Evolutionary conservation across 371 early-diverging fungal genomes (phyloP).

Genomic region (Mortierella sp.): DNA sequence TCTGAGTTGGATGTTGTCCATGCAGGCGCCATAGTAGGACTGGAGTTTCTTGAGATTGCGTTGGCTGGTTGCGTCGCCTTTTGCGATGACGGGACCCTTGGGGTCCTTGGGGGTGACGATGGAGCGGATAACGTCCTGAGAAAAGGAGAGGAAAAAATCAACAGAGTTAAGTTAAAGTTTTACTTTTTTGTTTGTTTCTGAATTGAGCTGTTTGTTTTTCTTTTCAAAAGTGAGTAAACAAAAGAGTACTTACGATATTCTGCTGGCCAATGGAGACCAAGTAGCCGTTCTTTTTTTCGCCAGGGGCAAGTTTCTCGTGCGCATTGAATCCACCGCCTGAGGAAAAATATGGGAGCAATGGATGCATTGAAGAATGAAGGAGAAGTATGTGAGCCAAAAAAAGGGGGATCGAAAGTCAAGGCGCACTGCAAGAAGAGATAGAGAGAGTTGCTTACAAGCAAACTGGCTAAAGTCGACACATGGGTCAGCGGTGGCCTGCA

Average conservation of each 20-base stretch:
- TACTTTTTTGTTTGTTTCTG: background rate
- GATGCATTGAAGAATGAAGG: background rate
- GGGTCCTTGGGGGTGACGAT: conserved; percentile 19
- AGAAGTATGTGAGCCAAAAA: background rate
- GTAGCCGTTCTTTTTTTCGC: conserved; percentile 34
- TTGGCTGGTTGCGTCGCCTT: conserved; percentile 12
- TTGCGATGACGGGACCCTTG: conserved; percentile 17
- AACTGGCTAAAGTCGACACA: conserved; percentile 40
- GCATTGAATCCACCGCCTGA: conserved; percentile 41
- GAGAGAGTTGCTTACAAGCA: conserved; percentile 24
- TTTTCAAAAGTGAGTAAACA: background rate
- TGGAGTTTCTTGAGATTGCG: conserved; percentile 35
- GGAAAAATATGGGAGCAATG: background rate
- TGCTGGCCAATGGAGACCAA: conserved; percentile 23
- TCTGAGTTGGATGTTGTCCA: conserved; percentile 25
- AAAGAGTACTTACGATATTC: conserved; percentile 14
- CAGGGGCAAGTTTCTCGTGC: conserved; percentile 28
- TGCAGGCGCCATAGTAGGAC: conserved; percentile 40
- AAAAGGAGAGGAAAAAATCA: background rate
- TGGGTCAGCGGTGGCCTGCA: conserved; percentile 29
- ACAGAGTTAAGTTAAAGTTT: background rate
- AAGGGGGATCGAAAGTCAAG: background rate
- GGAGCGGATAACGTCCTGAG: conserved; percentile 26
- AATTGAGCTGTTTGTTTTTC: background rate
- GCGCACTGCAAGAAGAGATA: background rate